Evolutionary conservation across 495 filamentous ascomycete genomes (phyloP).

Genomic region (Xylaria palmicola): DNA sequence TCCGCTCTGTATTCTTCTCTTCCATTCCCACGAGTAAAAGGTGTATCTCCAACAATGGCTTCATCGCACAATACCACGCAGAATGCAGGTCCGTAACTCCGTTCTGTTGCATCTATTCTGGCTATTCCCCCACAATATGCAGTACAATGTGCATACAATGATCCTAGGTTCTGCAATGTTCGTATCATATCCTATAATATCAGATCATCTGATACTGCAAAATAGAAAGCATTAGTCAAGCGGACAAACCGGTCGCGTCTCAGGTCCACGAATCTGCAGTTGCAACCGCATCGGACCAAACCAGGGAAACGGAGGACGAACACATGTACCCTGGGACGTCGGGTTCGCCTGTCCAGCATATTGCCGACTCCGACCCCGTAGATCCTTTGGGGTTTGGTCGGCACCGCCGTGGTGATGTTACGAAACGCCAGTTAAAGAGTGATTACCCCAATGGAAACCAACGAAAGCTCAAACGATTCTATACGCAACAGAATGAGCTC

Average conservation of each 20-base stretch:
- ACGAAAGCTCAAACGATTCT: slow-evolving; percentile 51
- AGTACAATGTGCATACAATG: background rate
- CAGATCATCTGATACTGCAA: slow-evolving; percentile 5
- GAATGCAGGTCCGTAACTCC: slow-evolving; percentile 1
- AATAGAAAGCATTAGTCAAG: slow-evolving; percentile 1
- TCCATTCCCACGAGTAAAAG: background rate
- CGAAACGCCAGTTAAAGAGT: slow-evolving; percentile 40
- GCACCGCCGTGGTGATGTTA: slow-evolving; percentile 42
- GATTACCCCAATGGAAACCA: slow-evolving; percentile 47
- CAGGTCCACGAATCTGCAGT: slow-evolving; percentile 9
- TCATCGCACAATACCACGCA: background rate
- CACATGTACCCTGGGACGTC: background rate
- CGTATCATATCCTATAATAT: slow-evolving; percentile 3
- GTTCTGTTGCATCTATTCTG: background rate
- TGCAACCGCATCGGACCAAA: slow-evolving; percentile 7
- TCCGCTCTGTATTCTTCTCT: background rate
- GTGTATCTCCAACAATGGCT: background rate
- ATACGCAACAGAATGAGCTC: slow-evolving; percentile 53
- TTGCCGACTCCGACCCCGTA: slow-evolving; percentile 18
- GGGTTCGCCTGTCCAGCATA: slow-evolving; percentile 5
- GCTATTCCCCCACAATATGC: slow-evolving; percentile 6
- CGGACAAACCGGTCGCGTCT: background rate
- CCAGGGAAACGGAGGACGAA: background rate
- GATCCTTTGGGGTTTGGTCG: slow-evolving; percentile 44
- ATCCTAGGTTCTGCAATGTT: slow-evolving; percentile 6